phyloP scores from a whole-genome alignment of 371 early-diverging fungal genomes.

The Rhizomucor miehei region DNA sequence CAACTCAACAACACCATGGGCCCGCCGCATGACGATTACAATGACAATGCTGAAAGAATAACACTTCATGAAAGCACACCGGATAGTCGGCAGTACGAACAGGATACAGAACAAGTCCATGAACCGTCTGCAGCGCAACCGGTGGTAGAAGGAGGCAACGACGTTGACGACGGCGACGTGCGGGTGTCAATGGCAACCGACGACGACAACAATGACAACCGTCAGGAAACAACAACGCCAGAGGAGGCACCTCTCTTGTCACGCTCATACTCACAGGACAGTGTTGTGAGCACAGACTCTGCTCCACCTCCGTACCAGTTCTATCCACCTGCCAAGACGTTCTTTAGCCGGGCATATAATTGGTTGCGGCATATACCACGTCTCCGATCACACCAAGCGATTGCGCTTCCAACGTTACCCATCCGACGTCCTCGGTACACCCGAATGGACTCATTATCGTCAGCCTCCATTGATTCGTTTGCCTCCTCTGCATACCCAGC shows the following conservation, averaged over 20 bases:
- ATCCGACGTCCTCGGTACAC: constrained; percentile 9
- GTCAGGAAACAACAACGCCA: not conserved
- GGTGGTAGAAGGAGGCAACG: not conserved
- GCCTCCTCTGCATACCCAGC: constrained; percentile 21
- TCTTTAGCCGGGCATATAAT: constrained; percentile 38
- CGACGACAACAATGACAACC: not conserved
- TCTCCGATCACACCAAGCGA: constrained; percentile 38
- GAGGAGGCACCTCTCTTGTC: constrained; percentile 7
- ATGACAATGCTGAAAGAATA: constrained; percentile 6
- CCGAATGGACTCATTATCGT: constrained; percentile 12
- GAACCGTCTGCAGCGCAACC: not conserved
- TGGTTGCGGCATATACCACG: constrained; percentile 46
- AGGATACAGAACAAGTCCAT: not conserved
- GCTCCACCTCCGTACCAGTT: constrained; percentile 49
- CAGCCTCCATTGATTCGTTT: constrained; percentile 19
- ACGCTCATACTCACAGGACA: constrained; percentile 29
- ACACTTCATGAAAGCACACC: constrained; percentile 5
- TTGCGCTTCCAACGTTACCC: constrained; percentile 36
- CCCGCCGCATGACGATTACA: constrained; percentile 6
- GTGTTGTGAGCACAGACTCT: constrained; percentile 40
- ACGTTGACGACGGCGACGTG: not conserved
- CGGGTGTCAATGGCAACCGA: not conserved
- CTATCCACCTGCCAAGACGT: constrained; percentile 44
- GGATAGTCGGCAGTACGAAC: not conserved
- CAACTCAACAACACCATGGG: not conserved